These are phyloP conservation scores for Arachis stenosperma DNA, from an alignment of 306 rosid species.

Conservation along the genomic window DNA sequence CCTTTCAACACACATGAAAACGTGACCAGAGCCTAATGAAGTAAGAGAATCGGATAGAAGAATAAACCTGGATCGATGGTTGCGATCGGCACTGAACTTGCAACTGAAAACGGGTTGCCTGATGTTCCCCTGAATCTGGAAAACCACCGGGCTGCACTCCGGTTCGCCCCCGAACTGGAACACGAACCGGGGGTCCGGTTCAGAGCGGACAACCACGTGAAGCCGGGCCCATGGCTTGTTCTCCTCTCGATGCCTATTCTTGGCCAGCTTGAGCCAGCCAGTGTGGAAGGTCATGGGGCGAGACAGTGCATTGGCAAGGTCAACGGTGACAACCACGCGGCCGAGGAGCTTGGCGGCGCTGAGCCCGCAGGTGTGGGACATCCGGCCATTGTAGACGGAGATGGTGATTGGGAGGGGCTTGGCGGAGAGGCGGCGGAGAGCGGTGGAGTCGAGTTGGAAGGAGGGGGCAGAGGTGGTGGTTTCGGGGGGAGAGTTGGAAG, in stretches of 20 bases:
- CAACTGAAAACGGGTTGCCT: conserved; percentile 88
- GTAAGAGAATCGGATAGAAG: not conserved
- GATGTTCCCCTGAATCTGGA: conserved; percentile 83
- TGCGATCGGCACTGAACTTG: conserved; percentile 85
- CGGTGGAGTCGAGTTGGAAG: conserved; percentile 62
- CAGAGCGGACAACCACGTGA: conserved; percentile 66
- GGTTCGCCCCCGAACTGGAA: conserved; percentile 91
- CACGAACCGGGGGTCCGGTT: conserved; percentile 82
- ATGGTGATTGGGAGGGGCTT: conserved; percentile 53
- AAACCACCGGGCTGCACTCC: conserved; percentile 89
- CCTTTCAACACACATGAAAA: too few relatives aligned
- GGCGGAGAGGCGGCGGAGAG: conserved; percentile 60
- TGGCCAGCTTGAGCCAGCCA: conserved; percentile 74
- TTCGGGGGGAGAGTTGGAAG: conserved; percentile 50
- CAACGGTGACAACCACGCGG: conserved; percentile 50
- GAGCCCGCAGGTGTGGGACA: conserved; percentile 69
- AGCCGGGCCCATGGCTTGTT: conserved; percentile 50
- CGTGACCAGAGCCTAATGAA: not conserved
- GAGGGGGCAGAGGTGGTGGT: conserved; percentile 55
- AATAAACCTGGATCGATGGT: conserved; percentile 68
- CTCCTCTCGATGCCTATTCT: conserved; percentile 1
- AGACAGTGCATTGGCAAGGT: conserved; percentile 41
- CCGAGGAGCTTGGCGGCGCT: conserved; percentile 66
- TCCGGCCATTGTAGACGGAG: conserved; percentile 72
- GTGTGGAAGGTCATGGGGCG: conserved; percentile 54